Conservation (phyloP, 306 rosid species). For the Urtica urens region DNA sequence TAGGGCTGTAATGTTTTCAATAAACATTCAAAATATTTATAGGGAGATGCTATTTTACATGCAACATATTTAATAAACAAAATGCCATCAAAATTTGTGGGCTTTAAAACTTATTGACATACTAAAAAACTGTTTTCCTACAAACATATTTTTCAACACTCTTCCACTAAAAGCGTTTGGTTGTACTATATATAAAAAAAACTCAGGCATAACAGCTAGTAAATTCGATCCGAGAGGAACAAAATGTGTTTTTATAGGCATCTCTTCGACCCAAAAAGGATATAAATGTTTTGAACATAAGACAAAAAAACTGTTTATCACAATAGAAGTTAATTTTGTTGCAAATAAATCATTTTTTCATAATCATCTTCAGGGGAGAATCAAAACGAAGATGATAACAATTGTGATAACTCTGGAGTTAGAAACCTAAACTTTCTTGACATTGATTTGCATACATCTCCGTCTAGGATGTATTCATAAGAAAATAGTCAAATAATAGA, state of each 20-base stretch:
- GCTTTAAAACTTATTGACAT: neutral
- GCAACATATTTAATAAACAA: neutral
- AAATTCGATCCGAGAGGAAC: neutral
- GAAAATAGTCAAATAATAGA: too few species aligned
- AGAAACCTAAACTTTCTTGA: too few species aligned
- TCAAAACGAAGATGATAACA: too few species aligned
- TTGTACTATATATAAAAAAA: neutral
- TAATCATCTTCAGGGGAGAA: too few species aligned
- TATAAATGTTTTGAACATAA: neutral
- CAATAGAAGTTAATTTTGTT: neutral
- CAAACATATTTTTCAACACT: neutral
- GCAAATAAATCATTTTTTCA: too few species aligned
- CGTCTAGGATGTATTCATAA: too few species aligned
- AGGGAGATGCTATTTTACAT: neutral
- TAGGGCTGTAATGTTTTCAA: neutral
- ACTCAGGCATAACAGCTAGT: neutral
- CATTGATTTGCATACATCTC: too few species aligned
- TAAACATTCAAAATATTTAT: neutral
- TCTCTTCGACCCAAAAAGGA: neutral
- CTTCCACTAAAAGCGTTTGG: neutral
- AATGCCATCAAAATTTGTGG: neutral
- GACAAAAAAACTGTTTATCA: neutral
- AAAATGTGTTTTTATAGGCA: neutral
- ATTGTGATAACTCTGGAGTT: too few species aligned
- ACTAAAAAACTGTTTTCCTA: neutral